Evolutionary conservation across 2,329 filamentous ascomycete species (phyloP).

Genomic region (Fusarium nematophilum): DNA sequence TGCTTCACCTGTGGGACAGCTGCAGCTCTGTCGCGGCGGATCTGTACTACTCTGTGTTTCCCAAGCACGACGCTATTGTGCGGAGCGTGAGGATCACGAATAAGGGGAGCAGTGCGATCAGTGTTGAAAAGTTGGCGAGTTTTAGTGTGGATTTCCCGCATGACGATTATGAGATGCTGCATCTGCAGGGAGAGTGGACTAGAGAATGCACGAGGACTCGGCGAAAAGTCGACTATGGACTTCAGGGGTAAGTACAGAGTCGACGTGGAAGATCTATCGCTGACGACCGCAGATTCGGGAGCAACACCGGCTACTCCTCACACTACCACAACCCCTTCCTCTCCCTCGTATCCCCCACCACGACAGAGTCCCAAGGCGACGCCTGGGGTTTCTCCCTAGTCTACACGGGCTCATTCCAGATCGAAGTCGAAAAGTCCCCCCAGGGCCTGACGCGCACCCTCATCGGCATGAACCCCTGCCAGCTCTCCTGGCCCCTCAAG

Average conservation of each 20-base stretch:
- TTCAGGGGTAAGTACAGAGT: slow-evolving; percentile 57
- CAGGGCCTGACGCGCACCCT: slow-evolving; percentile 70
- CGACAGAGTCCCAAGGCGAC: slow-evolving; percentile 70
- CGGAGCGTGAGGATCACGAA: slow-evolving; percentile 72
- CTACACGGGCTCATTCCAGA: slow-evolving; percentile 72
- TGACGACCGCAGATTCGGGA: slow-evolving; percentile 62
- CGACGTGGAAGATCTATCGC: not conserved
- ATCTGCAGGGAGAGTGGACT: slow-evolving; percentile 72
- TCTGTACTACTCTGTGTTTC: slow-evolving; percentile 72
- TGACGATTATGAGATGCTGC: slow-evolving; percentile 70
- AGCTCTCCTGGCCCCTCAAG: slow-evolving; percentile 67
- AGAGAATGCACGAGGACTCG: slow-evolving; percentile 66
- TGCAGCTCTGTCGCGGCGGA: slow-evolving; percentile 68
- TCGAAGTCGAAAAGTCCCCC: slow-evolving; percentile 70
- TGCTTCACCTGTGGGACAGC: slow-evolving; percentile 68
- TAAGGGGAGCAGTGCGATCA: slow-evolving; percentile 62
- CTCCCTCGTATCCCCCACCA: slow-evolving; percentile 63
- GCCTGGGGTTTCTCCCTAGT: slow-evolving; percentile 74
- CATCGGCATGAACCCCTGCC: slow-evolving; percentile 69
- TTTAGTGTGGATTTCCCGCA: slow-evolving; percentile 71
- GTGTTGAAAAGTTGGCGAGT: slow-evolving; percentile 67
- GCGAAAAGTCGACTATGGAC: slow-evolving; percentile 66
- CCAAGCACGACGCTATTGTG: slow-evolving; percentile 68
- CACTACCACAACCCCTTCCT: slow-evolving; percentile 75
- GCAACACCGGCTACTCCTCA: slow-evolving; percentile 70